Evolutionary conservation across 345 rosid species (phyloP).

Genomic region (Citrus sp.): DNA sequence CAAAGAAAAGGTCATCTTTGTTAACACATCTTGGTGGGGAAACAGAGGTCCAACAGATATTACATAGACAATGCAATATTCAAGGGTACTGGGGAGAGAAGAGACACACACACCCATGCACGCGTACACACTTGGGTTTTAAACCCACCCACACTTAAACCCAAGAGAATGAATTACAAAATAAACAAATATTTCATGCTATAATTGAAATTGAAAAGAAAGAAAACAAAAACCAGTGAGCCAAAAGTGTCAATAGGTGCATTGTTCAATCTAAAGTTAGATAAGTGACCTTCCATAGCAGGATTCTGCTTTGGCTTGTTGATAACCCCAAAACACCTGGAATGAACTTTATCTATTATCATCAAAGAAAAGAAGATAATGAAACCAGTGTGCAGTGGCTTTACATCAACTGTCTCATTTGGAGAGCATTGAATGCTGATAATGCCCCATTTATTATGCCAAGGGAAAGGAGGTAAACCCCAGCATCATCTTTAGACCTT

Average conservation of each 20-base stretch:
- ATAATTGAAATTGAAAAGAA: not conserved
- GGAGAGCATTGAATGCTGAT: conserved; percentile 21
- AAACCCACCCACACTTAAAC: not conserved
- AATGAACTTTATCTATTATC: conserved; percentile 5
- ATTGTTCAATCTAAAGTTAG: not conserved
- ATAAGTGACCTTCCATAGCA: conserved; percentile 7
- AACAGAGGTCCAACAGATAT: not conserved
- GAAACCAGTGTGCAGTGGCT: conserved; percentile 4
- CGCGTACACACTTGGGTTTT: no score
- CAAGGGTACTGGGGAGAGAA: not conserved
- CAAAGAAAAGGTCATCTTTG: not conserved
- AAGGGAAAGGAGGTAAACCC: conserved; percentile 21
- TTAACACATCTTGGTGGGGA: not conserved
- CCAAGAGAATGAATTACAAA: not conserved
- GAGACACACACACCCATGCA: no score
- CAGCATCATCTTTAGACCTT: conserved; percentile 39
- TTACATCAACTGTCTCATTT: conserved; percentile 9
- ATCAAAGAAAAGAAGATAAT: conserved; percentile 3
- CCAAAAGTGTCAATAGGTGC: not conserved
- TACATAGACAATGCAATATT: not conserved
- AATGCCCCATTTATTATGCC: conserved; percentile 28
- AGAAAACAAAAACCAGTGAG: not conserved
- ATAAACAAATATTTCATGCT: no score
- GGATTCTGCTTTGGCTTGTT: conserved; percentile 1
- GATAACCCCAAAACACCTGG: conserved; percentile 16